These are phyloP conservation scores for Gloeophyllum trabeum DNA, from an alignment of 768 basidiomycete species.

Conservation along the genomic window DNA sequence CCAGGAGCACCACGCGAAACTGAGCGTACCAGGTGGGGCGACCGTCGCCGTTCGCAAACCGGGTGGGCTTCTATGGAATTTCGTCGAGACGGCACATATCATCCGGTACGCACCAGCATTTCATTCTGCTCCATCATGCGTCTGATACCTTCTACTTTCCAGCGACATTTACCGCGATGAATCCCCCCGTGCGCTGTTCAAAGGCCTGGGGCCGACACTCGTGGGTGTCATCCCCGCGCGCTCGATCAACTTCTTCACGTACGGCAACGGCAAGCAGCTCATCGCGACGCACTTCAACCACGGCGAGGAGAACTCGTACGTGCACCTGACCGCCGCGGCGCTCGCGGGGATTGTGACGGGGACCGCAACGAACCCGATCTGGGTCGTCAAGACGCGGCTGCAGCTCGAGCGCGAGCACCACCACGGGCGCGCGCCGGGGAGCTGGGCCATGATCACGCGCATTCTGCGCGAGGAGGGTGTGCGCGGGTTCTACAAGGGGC, in stretches of 20 bases:
- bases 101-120: constrained; percentile 46
- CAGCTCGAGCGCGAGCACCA: constrained; percentile 40
- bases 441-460: constrained; percentile 49
- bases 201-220: constrained; percentile 87
- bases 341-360: constrained; percentile 80
- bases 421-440: constrained; percentile 28
- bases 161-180: constrained; percentile 87
- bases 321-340: constrained; percentile 82
- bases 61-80: constrained; percentile 71
- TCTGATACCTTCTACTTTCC: no score
- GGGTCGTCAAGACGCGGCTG: constrained; percentile 97
- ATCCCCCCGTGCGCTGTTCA: constrained; percentile 83
- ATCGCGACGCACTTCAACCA: constrained; percentile 77
- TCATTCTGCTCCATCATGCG: constrained; percentile 1
- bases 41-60: constrained; percentile 17
- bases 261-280: constrained; percentile 91
- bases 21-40: constrained; percentile 21
- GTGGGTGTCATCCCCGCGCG: constrained; percentile 94
- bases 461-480: constrained; percentile 79
- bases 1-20: constrained; percentile 27
- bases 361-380: constrained; percentile 93
- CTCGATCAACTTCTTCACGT: constrained; percentile 96
- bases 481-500: constrained; percentile 86
- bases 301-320: constrained; percentile 69
- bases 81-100: constrained; percentile 89